Evolutionary conservation across 2,329 filamentous ascomycete species (phyloP).

Genomic region (Talaromyces atroroseus): DNA sequence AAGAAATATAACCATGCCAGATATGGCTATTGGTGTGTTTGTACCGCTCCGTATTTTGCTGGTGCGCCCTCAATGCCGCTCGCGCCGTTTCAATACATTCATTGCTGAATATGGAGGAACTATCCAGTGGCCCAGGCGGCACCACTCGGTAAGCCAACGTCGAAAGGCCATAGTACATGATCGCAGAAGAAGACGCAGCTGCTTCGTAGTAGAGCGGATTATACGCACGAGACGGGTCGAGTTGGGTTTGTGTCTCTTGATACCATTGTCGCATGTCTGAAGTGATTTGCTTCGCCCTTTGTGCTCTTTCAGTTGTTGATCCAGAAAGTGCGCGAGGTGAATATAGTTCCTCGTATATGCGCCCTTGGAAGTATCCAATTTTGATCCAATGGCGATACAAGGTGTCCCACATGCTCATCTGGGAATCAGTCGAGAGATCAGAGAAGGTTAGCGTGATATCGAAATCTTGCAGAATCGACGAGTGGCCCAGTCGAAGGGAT

Average conservation of each 20-base stretch:
- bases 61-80: constrained; percentile 29
- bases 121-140: constrained; percentile 24
- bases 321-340: constrained; percentile 28
- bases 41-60: constrained; percentile 17
- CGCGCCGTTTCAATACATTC: constrained; percentile 36
- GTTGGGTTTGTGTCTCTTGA: constrained; percentile 13
- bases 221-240: constrained; percentile 16
- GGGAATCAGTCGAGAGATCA: constrained; percentile 19
- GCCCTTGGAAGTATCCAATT: constrained; percentile 53
- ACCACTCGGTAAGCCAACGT: constrained; percentile 38
- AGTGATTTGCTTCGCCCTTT: constrained; percentile 12
- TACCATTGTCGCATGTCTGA: constrained; percentile 15
- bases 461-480: constrained; percentile 54
- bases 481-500: constrained; percentile 55
- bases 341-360: constrained; percentile 57
- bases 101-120: constrained; percentile 27
- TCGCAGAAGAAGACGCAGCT: constrained; percentile 29
- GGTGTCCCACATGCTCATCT: constrained; percentile 34
- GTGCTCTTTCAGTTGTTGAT: constrained; percentile 24
- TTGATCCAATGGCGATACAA: constrained; percentile 53
- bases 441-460: constrained; percentile 51
- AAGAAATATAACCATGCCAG: constrained; percentile 17
- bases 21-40: constrained; percentile 16
- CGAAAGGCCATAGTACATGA: constrained; percentile 32
- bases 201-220: constrained; percentile 20